phyloP scores from a whole-genome alignment of 352 stramenopile genomes.

The Poterioochromonas sp. region DNA sequence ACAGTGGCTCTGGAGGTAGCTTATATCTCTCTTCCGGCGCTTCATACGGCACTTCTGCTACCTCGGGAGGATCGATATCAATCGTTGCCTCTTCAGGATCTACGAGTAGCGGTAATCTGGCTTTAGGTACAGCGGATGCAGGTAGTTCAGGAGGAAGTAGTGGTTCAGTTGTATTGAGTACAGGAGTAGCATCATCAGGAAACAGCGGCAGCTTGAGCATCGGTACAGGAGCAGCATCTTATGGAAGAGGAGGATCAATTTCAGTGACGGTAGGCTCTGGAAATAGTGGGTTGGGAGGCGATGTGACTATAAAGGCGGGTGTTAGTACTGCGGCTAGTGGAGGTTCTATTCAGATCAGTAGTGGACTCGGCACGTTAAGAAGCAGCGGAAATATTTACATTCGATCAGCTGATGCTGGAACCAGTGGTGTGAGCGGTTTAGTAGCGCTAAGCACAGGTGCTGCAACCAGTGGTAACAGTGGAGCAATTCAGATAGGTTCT shows the following conservation, averaged over 20 bases:
- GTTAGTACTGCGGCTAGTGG: slow-evolving; percentile 42
- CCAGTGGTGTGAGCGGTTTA: slow-evolving; percentile 39
- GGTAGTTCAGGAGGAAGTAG: neutral
- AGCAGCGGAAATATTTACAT: slow-evolving; percentile 36
- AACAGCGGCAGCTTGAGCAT: neutral
- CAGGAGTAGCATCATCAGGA: neutral
- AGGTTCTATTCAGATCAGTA: slow-evolving; percentile 63
- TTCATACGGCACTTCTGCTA: neutral
- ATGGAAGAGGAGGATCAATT: slow-evolving; percentile 14
- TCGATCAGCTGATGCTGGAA: slow-evolving; percentile 39
- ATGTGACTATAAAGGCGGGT: slow-evolving; percentile 1
- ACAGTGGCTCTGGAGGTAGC: neutral
- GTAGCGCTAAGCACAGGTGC: slow-evolving; percentile 41
- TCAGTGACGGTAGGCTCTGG: neutral
- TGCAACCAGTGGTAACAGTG: slow-evolving; percentile 41
- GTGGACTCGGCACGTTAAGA: slow-evolving; percentile 62
- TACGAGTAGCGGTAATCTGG: neutral
- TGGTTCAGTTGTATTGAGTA: slow-evolving; percentile 2
- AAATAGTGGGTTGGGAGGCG: neutral
- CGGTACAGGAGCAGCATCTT: neutral
- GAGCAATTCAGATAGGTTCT: slow-evolving; percentile 47
- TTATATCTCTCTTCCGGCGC: neutral
- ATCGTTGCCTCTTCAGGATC: neutral
- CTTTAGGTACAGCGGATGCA: neutral
- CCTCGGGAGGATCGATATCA: neutral